These are phyloP conservation scores for Auriscalpium orientale DNA, from an alignment of 768 basidiomycete species.

Conservation along the genomic window DNA sequence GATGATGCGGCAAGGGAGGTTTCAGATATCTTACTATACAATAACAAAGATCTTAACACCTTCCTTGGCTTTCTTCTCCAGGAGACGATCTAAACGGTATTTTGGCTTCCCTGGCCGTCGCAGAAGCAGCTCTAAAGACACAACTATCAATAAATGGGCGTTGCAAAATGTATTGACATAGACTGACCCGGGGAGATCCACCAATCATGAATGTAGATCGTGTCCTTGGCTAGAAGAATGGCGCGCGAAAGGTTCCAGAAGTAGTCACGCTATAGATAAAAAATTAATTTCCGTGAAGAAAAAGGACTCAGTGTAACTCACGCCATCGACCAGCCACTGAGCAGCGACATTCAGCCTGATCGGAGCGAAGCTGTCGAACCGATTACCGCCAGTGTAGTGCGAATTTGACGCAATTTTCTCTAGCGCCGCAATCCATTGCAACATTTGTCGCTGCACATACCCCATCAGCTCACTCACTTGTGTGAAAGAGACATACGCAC, in stretches of 20 bases:
- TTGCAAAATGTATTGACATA: not conserved
- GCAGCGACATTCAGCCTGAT: conserved; percentile 89
- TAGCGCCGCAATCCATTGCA: conserved; percentile 91
- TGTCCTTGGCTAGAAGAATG: conserved; percentile 79
- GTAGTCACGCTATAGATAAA: conserved; percentile 70
- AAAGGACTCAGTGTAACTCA: conserved; percentile 33
- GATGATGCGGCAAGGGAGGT: not conserved
- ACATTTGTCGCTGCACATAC: conserved; percentile 73
- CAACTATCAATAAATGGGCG: conserved; percentile 1
- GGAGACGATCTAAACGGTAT: conserved; percentile 79
- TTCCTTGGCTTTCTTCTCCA: conserved; percentile 88
- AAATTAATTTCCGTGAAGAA: not conserved
- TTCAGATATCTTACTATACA: conserved; percentile 58
- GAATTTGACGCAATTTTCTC: conserved; percentile 71
- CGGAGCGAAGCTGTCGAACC: conserved; percentile 94
- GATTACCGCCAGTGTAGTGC: conserved; percentile 71
- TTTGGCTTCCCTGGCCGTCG: conserved; percentile 78
- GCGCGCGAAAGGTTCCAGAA: conserved; percentile 96
- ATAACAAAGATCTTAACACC: conserved; percentile 96
- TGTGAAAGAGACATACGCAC: conserved; percentile 28
- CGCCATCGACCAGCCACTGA: conserved; percentile 97
- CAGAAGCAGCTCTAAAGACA: conserved; percentile 62
- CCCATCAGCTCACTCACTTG: conserved; percentile 3
- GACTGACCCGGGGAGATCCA: conserved; percentile 82
- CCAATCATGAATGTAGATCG: conserved; percentile 97